Conservation (phyloP, 176 grass and related monocot species). For the Dactylis glomerata region DNA sequence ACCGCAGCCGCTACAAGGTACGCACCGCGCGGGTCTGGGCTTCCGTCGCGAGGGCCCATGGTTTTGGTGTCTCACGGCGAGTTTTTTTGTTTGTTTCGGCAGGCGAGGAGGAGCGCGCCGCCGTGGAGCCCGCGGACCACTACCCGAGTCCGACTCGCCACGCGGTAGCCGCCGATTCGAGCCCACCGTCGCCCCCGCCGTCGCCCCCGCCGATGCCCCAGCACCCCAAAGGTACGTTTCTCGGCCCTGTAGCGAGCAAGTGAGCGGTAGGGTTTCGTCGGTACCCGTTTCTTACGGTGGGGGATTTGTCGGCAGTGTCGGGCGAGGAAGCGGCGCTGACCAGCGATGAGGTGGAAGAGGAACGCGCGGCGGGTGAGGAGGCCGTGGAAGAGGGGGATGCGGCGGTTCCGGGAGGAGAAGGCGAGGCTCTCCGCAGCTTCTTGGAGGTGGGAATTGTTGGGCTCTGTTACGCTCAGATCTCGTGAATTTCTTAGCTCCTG, state of each 20-base stretch:
- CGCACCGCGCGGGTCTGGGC: neutral
- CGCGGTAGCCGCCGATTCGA: neutral
- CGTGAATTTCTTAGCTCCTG: neutral
- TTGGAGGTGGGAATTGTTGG: conserved; percentile 14
- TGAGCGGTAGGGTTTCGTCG: neutral
- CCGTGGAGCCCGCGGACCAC: neutral
- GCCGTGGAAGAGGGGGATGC: neutral
- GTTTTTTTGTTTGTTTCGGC: neutral
- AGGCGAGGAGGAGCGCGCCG: conserved; percentile 13
- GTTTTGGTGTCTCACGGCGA: neutral
- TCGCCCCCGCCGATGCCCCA: neutral
- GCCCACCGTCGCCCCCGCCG: neutral
- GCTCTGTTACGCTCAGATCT: neutral
- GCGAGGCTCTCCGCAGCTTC: conserved; percentile 21
- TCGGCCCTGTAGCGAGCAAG: neutral
- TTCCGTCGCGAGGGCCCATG: neutral
- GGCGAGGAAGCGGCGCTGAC: conserved; percentile 9
- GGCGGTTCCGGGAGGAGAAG: neutral
- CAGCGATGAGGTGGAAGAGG: neutral
- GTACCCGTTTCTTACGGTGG: conserved; percentile 11
- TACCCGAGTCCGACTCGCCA: neutral
- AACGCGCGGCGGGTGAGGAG: neutral
- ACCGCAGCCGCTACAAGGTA: conserved; percentile 19
- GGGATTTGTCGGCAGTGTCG: neutral
- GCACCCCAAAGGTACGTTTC: conserved; percentile 16